Evolutionary conservation across 306 rosid genomes (phyloP), one percentile per base, ranked within the genome.

Genomic region (Begonia loranthoides): DNA sequence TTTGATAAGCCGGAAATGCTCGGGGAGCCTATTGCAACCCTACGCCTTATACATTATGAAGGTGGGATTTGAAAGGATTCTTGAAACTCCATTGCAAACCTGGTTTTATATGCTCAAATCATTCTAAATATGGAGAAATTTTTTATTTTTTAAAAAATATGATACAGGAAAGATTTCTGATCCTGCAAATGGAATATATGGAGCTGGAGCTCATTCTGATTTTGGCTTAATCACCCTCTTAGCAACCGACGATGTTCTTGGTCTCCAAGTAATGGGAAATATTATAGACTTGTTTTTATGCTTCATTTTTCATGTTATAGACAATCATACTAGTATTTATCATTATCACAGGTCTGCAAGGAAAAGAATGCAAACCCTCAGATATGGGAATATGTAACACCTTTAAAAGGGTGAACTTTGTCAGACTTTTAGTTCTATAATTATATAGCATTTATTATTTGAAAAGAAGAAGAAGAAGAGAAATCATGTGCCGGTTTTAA

Each of bases 131-230:
- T 28, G 36, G 36, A 28, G 36, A 4, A 5, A 28, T 6, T 13
- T 1, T 49, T 13, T 12, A 19, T 17, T 38, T 16, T 58, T 59
- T 71, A 52, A 24, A 41, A 14, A 56, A 46, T 67, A 7, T 28
- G 36, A 28, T 28, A 28, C 56, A 90, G 95, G 78, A 49, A 70
- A 68, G 62, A 39, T 60, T n/a, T 90, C 94, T 5, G 82, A 90
- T 68, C 97, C 95, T 3, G 57, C 60, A 0, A 67, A 78, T 60
- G 97, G 95, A 51, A 60, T 85, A 64, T 86, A 63, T 41, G 97
- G 97, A 62, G 95, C 87, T 50, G 97, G 95, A 51, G 97, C 97
- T 63, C 97, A 90, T 54, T 76, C 97, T 0, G 97, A 90, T 65
- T 90, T 0, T 50, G 94, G 96, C 60, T 68, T 79, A 45, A 60